phyloP scores from a whole-genome alignment of 2,329 filamentous ascomycete genomes.

The Ascochyta rabiei region DNA sequence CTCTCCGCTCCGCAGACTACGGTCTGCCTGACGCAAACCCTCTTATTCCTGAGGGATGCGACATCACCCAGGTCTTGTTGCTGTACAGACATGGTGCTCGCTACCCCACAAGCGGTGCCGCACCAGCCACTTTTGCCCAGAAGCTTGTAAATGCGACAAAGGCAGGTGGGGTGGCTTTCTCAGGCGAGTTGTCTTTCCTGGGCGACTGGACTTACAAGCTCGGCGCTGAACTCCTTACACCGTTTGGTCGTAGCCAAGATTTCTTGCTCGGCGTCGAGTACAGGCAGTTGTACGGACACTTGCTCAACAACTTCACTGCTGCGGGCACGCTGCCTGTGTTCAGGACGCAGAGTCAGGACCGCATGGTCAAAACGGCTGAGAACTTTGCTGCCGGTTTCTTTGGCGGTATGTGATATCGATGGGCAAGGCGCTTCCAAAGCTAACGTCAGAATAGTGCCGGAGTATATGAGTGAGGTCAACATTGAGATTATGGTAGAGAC shows the following conservation, averaged over 20 bases:
- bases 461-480: slow-evolving; percentile 36
- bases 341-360: slow-evolving; percentile 38
- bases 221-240: slow-evolving; percentile 39
- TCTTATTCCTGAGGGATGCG: slow-evolving; percentile 33
- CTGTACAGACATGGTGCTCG: slow-evolving; percentile 41
- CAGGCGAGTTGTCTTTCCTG: slow-evolving; percentile 36
- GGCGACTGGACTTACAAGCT: slow-evolving; percentile 38
- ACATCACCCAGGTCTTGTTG: slow-evolving; percentile 37
- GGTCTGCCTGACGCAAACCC: slow-evolving; percentile 36
- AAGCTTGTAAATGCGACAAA: slow-evolving; percentile 38
- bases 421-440: background rate
- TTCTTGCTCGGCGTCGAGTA: slow-evolving; percentile 51
- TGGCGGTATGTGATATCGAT: slow-evolving; percentile 11
- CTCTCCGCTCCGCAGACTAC: slow-evolving; percentile 36
- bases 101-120: slow-evolving; percentile 37
- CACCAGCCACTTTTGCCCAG: slow-evolving; percentile 31
- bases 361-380: slow-evolving; percentile 42
- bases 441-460: slow-evolving; percentile 22
- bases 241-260: slow-evolving; percentile 44
- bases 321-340: slow-evolving; percentile 48
- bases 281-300: slow-evolving; percentile 51
- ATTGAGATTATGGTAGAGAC: slow-evolving; percentile 40
- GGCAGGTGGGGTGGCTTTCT: slow-evolving; percentile 26
- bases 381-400: slow-evolving; percentile 44
- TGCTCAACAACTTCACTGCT: slow-evolving; percentile 54